Conservation (phyloP, 1,284 basidiomycete genomes). For the Anthracocystis panici-leucophaei region DNA sequence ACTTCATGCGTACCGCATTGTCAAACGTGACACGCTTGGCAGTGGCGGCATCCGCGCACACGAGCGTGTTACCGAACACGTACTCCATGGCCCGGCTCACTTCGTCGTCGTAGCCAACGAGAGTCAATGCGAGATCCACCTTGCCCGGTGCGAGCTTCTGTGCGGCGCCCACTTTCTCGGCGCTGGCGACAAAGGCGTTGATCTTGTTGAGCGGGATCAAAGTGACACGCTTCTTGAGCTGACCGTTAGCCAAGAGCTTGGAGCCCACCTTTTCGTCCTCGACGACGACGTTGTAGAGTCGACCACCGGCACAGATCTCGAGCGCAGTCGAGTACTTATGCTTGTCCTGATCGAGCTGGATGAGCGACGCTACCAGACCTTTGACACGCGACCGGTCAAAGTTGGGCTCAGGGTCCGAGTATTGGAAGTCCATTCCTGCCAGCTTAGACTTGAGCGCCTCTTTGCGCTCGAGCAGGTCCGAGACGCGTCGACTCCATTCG, state of each 20-base stretch:
- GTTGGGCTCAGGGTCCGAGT: constrained; percentile 80
- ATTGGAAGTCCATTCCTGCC: constrained; percentile 84
- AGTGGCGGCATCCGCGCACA: constrained; percentile 88
- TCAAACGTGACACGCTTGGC: constrained; percentile 91
- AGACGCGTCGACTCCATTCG: constrained; percentile 75
- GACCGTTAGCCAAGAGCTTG: constrained; percentile 84
- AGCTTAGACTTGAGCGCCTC: constrained; percentile 80
- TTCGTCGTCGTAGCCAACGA: constrained; percentile 87
- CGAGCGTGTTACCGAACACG: constrained; percentile 92
- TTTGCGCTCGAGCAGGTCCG: constrained; percentile 77
- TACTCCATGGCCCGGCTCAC: constrained; percentile 90
- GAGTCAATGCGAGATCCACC: constrained; percentile 85
- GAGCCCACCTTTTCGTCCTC: constrained; percentile 90
- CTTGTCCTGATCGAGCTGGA: constrained; percentile 77
- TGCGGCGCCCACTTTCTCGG: constrained; percentile 83
- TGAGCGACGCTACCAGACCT: constrained; percentile 77
- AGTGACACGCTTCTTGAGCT: constrained; percentile 88
- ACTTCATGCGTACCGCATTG: constrained; percentile 79
- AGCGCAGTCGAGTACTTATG: constrained; percentile 87
- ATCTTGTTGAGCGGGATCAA: constrained; percentile 96
- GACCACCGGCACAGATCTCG: constrained; percentile 90
- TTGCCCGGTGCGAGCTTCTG: constrained; percentile 81
- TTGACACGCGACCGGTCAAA: constrained; percentile 91
- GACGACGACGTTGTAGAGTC: constrained; percentile 85
- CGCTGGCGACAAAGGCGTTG: constrained; percentile 77